Evolutionary conservation across 768 basidiomycete species (phyloP).

Genomic region (Phaeotremella fagi): DNA sequence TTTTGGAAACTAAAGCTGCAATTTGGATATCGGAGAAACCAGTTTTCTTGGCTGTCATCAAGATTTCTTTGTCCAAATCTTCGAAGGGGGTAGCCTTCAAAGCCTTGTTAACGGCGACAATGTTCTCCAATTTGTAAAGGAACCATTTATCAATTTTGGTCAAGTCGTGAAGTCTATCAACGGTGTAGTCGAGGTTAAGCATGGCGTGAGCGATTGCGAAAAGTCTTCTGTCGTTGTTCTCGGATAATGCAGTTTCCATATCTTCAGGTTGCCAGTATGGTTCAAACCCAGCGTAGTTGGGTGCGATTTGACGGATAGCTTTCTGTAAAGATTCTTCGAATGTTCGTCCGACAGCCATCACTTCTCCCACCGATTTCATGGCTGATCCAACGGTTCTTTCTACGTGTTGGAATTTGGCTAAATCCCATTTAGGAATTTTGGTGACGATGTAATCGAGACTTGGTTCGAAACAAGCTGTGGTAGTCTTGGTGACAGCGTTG

Average conservation of each 20-base stretch:
- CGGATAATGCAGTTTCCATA: slow-evolving; percentile 68
- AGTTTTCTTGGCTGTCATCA: slow-evolving; percentile 83
- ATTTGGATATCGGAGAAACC: slow-evolving; percentile 95
- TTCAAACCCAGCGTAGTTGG: slow-evolving; percentile 93
- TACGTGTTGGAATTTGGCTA: slow-evolving; percentile 94
- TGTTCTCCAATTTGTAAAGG: slow-evolving; percentile 98
- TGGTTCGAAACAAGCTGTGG: slow-evolving; percentile 98
- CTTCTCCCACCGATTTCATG: slow-evolving; percentile 99
- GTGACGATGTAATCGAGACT: slow-evolving; percentile 98
- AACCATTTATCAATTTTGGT: slow-evolving; percentile 99
- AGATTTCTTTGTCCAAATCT: slow-evolving; percentile 66
- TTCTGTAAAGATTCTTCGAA: slow-evolving; percentile 99
- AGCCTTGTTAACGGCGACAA: slow-evolving; percentile 76
- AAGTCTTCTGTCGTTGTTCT: slow-evolving; percentile 90
- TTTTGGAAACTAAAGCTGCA: slow-evolving; percentile 67
- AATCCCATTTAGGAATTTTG: slow-evolving; percentile 99
- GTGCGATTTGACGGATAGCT: slow-evolving; percentile 95
- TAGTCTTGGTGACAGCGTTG: slow-evolving; percentile 98
- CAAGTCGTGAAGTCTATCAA: slow-evolving; percentile 82
- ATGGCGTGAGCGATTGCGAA: slow-evolving; percentile 98
- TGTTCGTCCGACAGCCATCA: slow-evolving; percentile 99
- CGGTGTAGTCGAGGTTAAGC: slow-evolving; percentile 85
- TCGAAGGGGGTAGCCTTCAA: slow-evolving; percentile 68
- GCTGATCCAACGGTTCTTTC: slow-evolving; percentile 91
- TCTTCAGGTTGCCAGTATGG: slow-evolving; percentile 85